These are phyloP conservation scores for Chenopodium formosanum DNA, from an alignment of 148 eudicot genomes.

Conservation along the genomic window DNA sequence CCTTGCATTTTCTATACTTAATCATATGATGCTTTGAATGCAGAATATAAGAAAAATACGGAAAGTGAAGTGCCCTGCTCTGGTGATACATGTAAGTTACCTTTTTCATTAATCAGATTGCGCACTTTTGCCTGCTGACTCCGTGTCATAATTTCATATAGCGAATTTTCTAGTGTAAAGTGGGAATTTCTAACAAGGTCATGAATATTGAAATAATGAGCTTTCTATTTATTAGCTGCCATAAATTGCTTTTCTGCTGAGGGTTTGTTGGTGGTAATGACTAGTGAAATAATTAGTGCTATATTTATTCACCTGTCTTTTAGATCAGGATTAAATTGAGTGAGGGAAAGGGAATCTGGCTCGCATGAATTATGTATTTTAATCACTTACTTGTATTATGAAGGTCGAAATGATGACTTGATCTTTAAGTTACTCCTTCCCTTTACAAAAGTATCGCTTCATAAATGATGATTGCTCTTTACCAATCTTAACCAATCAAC, in stretches of 20 bases:
- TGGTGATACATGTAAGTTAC: constrained; percentile 94
- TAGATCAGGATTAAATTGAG: not conserved
- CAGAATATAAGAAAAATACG: constrained; percentile 94
- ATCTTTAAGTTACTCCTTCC: not conserved
- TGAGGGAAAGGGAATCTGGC: not conserved
- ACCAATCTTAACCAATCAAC: too few relatives aligned
- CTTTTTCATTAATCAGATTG: not conserved
- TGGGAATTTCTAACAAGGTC: not conserved
- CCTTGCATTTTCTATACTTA: constrained; percentile 6
- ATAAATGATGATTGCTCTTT: not conserved
- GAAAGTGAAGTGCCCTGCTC: constrained; percentile 92
- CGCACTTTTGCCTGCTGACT: not conserved
- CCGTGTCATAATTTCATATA: not conserved
- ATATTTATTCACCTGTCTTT: too few relatives aligned
- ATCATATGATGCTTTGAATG: constrained; percentile 29
- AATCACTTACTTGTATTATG: not conserved
- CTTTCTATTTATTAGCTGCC: not conserved
- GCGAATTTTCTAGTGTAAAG: not conserved
- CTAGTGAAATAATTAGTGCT: not conserved
- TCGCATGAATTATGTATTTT: not conserved
- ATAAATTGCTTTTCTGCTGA: not conserved
- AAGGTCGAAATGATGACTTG: not conserved
- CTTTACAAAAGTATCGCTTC: not conserved
- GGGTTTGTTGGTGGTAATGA: not conserved
- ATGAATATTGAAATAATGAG: not conserved